Evolutionary conservation across 2,329 filamentous ascomycete genomes (phyloP), one percentile per base, ranked within the genome.

Genomic region (Diaporthe destruens): DNA sequence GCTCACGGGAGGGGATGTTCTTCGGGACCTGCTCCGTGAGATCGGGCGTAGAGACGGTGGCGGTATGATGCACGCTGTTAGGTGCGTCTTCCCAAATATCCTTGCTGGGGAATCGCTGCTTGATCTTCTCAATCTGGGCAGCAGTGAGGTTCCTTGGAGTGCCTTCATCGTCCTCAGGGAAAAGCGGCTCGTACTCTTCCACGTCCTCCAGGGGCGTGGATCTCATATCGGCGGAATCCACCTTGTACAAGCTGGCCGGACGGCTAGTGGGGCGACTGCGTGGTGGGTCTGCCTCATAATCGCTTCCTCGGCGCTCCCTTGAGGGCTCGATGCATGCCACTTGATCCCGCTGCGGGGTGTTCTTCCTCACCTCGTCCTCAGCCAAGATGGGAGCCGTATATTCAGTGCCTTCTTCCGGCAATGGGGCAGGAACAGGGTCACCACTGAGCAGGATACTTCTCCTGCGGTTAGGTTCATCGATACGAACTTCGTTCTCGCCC

Each of bases 1-100:
- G 70, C 1, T 85, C 82, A 36, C 82, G 81, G 0, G 80, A 74
- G 9, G 83, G 74, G 71, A 83, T 66, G 75, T 82, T 75, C 14
- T 77, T 65, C 55, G 77, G 74, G 25, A 75, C 59, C 29, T 77
- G 78, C 39, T 81, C 83, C 73, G 74, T 82, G 75, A 79, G 84
- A 76, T 95, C 93, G 1, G 95, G 95, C 0, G 94, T 96, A 3
- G 92, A 94, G 9, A 98, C 96, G 73, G 94, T 95, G 3, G 95
- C 91, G 44, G 90, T 92, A 78, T 89, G 90, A 78, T 96, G 91
- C 68, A 94, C 87, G 82, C 95, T 98, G 79, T 91, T 93, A 5
- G 97, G 96, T 0, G 94, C 92, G 81, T 99, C 97, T 84, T 99
- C 96, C 96, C 96, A 99, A 53, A 98, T 90, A 80, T 99, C 96